Percentiles rank a stretch among this genome's conserved stretches.
Conservation (phyloP, 176 grass and related monocot species). For the Panicum miliaceum region DNA sequence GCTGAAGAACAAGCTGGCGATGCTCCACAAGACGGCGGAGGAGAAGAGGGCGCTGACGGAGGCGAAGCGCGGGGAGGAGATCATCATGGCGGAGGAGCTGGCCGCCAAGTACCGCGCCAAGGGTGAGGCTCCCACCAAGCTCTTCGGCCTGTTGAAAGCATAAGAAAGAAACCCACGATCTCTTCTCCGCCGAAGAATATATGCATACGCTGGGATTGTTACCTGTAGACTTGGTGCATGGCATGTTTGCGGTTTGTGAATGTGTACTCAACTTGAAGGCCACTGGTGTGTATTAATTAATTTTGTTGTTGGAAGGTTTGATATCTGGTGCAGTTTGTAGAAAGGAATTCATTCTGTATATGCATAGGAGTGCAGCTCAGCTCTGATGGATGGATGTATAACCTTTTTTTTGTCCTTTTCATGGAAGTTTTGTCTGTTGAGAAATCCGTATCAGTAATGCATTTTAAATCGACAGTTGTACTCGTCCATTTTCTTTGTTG, state of each 20-base stretch:
- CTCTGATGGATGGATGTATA: slow-evolving; percentile 29
- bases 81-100: slow-evolving; percentile 70
- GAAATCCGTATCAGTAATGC: slow-evolving; percentile 26
- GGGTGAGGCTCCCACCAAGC: slow-evolving; percentile 66
- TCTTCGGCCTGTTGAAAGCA: slow-evolving; percentile 60
- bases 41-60: slow-evolving; percentile 69
- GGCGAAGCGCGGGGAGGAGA: slow-evolving; percentile 64
- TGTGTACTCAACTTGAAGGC: slow-evolving; percentile 22
- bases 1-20: slow-evolving; percentile 74
- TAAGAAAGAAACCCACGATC: slow-evolving; percentile 29
- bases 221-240: slow-evolving; percentile 8
- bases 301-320: slow-evolving; percentile 21
- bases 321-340: slow-evolving; percentile 42
- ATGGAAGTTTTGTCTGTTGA: slow-evolving; percentile 34
- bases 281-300: slow-evolving; percentile 8
- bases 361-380: slow-evolving; percentile 40
- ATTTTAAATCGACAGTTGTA: not conserved
- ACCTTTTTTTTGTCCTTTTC: not conserved
- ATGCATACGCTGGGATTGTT: slow-evolving; percentile 4
- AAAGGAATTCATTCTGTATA: slow-evolving; percentile 39
- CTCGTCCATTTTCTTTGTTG: not conserved
- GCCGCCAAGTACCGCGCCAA: slow-evolving; percentile 71
- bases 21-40: slow-evolving; percentile 76
- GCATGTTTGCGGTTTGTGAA: slow-evolving; percentile 24
- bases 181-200: not conserved